A percentile compares a stretch with the other conserved stretches of the same genome.
phyloP scores from a whole-genome alignment of 139 green algal species.

The Pycnococcus provasolii region DNA sequence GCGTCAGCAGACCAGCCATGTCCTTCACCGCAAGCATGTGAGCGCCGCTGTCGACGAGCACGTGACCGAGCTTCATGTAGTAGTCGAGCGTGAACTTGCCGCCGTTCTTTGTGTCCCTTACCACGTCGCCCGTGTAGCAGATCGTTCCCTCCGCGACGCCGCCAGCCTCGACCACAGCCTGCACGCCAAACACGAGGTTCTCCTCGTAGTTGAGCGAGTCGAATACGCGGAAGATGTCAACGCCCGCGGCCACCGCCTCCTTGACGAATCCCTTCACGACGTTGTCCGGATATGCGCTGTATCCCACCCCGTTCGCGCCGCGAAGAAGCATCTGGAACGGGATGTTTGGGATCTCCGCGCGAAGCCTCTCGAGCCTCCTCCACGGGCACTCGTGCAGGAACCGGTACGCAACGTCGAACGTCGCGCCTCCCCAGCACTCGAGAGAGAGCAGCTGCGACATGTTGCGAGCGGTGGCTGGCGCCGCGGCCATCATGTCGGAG shows the following conservation, averaged over 20 bases:
- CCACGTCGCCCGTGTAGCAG: slow-evolving; percentile 84
- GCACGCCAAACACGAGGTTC: slow-evolving; percentile 80
- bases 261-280: slow-evolving; percentile 62
- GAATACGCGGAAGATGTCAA: slow-evolving; percentile 78
- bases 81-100: slow-evolving; percentile 82
- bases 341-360: slow-evolving; percentile 76
- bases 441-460: slow-evolving; percentile 57
- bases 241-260: slow-evolving; percentile 48
- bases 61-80: slow-evolving; percentile 70
- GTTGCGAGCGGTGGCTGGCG: slow-evolving; percentile 47
- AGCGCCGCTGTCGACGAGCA: slow-evolving; percentile 66
- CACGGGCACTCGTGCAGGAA: slow-evolving; percentile 78
- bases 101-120: slow-evolving; percentile 31
- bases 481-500: slow-evolving; percentile 69
- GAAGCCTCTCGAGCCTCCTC: slow-evolving; percentile 69
- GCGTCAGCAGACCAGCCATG: slow-evolving; percentile 64
- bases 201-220: slow-evolving; percentile 71
- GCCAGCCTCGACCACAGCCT: slow-evolving; percentile 54
- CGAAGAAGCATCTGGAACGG: slow-evolving; percentile 92
- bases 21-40: slow-evolving; percentile 79
- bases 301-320: slow-evolving; percentile 77
- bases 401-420: slow-evolving; percentile 80
- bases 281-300: slow-evolving; percentile 82
- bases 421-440: slow-evolving; percentile 89
- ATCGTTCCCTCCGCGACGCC: slow-evolving; percentile 75